Conservation (phyloP, 495 filamentous ascomycete genomes). For the Bathelium albidoporum region DNA sequence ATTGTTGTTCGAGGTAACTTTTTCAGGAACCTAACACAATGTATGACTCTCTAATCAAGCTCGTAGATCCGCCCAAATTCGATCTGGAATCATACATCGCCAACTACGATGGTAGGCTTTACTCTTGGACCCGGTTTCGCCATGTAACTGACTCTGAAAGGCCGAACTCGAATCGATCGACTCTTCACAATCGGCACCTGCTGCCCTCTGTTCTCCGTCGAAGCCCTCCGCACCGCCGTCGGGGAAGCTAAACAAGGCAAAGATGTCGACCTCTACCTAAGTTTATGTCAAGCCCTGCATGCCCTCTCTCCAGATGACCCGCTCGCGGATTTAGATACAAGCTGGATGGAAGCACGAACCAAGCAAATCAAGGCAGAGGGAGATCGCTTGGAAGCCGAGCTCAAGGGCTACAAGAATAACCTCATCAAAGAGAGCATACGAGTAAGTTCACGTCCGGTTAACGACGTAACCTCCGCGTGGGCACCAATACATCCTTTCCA, state of each 20-base stretch:
- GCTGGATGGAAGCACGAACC: conserved; percentile 57
- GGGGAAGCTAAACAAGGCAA: conserved; percentile 65
- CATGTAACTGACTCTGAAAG: conserved; percentile 29
- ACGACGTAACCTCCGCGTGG: background rate
- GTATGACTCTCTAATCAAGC: background rate
- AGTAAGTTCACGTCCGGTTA: conserved; percentile 39
- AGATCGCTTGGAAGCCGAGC: conserved; percentile 64
- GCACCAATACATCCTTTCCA: background rate
- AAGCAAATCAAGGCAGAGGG: conserved; percentile 55
- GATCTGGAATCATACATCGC: conserved; percentile 87
- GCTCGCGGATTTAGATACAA: conserved; percentile 53
- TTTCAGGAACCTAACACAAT: background rate
- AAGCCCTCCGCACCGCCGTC: conserved; percentile 71
- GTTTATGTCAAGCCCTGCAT: conserved; percentile 53
- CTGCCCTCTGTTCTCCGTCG: conserved; percentile 64
- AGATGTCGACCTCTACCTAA: conserved; percentile 60
- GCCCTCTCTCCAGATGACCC: conserved; percentile 55
- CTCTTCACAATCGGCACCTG: conserved; percentile 68
- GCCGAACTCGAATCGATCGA: conserved; percentile 66
- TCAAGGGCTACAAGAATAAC: conserved; percentile 95
- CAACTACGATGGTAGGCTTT: conserved; percentile 67
- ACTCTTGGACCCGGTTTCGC: background rate
- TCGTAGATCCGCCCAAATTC: conserved; percentile 55
- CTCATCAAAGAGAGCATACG: conserved; percentile 95
- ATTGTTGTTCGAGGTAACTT: background rate